Evolutionary conservation across 208 protist genomes (phyloP).

Genomic region (Phytomonas francai): DNA sequence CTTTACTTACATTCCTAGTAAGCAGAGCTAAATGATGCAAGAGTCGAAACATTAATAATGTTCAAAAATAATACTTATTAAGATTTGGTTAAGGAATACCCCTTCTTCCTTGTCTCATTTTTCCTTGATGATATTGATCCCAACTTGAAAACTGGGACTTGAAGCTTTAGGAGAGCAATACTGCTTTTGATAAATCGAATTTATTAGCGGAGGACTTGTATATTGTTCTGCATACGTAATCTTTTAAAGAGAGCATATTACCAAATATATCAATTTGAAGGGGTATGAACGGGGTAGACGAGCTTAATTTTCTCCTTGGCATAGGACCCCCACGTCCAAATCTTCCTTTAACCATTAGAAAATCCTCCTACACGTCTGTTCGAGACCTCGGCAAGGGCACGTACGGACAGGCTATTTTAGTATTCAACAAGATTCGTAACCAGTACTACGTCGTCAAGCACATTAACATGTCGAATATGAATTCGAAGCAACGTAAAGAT

Average conservation of each 20-base stretch:
- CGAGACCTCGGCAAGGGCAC: conserved; percentile 77
- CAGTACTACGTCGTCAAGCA: conserved; percentile 82
- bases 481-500: conserved; percentile 53
- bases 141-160: neutral
- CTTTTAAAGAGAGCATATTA: neutral
- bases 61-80: neutral
- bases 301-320: conserved; percentile 80
- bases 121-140: neutral
- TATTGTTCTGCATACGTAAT: neutral
- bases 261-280: neutral
- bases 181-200: neutral
- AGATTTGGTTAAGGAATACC: neutral
- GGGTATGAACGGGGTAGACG: conserved; percentile 75
- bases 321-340: conserved; percentile 64
- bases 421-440: conserved; percentile 45
- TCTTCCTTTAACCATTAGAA: conserved; percentile 64
- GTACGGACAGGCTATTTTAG: conserved; percentile 76
- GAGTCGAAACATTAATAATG: neutral
- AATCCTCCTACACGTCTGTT: conserved; percentile 57
- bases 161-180: neutral
- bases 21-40: neutral
- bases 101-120: conserved; percentile 4
- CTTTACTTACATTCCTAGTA: neutral
- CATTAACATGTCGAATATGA: conserved; percentile 75
- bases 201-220: neutral